Evolutionary conservation across 2,329 filamentous ascomycete species (phyloP).

Genomic region (Pseudogymnoascus sp.): DNA sequence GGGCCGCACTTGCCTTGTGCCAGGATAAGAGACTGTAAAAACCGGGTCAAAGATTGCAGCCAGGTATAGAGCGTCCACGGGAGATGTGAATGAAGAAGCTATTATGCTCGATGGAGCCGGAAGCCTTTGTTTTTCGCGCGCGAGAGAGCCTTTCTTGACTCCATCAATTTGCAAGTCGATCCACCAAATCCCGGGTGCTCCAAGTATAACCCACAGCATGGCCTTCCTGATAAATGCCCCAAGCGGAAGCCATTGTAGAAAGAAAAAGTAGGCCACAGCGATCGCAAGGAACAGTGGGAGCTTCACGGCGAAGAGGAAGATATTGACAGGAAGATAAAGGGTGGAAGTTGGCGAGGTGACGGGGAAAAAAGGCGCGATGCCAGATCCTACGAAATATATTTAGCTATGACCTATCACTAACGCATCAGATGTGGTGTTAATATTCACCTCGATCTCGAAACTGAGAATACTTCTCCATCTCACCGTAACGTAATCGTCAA

Average conservation of each 20-base stretch:
- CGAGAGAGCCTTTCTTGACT: slow-evolving; percentile 81
- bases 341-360: slow-evolving; percentile 57
- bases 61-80: slow-evolving; percentile 87
- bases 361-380: slow-evolving; percentile 92
- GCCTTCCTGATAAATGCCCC: slow-evolving; percentile 66
- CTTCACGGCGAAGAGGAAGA: slow-evolving; percentile 70
- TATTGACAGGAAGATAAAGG: slow-evolving; percentile 54
- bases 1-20: slow-evolving; percentile 61
- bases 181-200: slow-evolving; percentile 93
- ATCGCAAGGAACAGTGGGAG: slow-evolving; percentile 68
- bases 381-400: slow-evolving; percentile 57
- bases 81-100: slow-evolving; percentile 83
- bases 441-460: slow-evolving; percentile 61
- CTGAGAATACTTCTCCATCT: slow-evolving; percentile 69
- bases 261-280: slow-evolving; percentile 61
- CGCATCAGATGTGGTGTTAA: slow-evolving; percentile 9
- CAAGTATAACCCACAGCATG: slow-evolving; percentile 78
- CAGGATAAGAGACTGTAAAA: slow-evolving; percentile 79
- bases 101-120: slow-evolving; percentile 76
- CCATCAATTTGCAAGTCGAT: slow-evolving; percentile 97
- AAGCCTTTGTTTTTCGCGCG: slow-evolving; percentile 63
- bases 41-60: slow-evolving; percentile 94
- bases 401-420: slow-evolving; percentile 20
- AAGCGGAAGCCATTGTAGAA: slow-evolving; percentile 75
- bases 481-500: not conserved